A percentile compares a stretch with the other conserved stretches of the same genome.
Conservation (phyloP, 2,329 filamentous ascomycete species). For the Zymoseptoria pseudotritici region DNA sequence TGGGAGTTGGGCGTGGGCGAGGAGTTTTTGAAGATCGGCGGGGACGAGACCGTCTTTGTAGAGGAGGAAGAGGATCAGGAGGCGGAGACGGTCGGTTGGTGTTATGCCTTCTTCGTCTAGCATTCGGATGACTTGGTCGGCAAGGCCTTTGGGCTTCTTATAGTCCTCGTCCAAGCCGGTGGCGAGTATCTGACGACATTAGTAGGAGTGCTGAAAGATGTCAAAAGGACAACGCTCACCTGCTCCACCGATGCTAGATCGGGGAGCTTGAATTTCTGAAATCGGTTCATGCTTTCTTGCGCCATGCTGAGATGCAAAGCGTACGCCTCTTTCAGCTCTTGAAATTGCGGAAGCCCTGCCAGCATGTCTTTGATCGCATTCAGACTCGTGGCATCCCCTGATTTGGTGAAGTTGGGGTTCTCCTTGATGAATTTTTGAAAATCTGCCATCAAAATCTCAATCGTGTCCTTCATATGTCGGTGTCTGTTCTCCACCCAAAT, state of each 20-base stretch:
- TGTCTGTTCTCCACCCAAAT: slow-evolving; percentile 95
- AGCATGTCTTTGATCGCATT: slow-evolving; percentile 97
- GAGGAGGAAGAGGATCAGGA: slow-evolving; percentile 78
- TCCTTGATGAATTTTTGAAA: slow-evolving; percentile 87
- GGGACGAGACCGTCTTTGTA: slow-evolving; percentile 78
- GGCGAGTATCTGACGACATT: slow-evolving; percentile 56
- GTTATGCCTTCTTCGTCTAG: slow-evolving; percentile 74
- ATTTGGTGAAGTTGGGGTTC: slow-evolving; percentile 85
- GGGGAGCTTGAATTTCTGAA: slow-evolving; percentile 73
- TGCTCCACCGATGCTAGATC: slow-evolving; percentile 88
- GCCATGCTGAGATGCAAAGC: slow-evolving; percentile 94
- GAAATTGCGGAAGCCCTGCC: slow-evolving; percentile 86
- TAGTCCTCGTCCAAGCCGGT: slow-evolving; percentile 91
- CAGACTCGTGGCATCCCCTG: slow-evolving; percentile 62
- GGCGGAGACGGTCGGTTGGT: slow-evolving; percentile 67
- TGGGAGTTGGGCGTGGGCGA: slow-evolving; percentile 74
- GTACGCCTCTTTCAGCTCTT: slow-evolving; percentile 91
- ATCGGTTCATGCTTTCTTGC: slow-evolving; percentile 91
- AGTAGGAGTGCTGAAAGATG: background rate
- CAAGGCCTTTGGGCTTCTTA: slow-evolving; percentile 80
- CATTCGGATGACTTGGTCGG: slow-evolving; percentile 78
- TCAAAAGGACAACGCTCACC: slow-evolving; percentile 29
- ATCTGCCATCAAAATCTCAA: slow-evolving; percentile 84
- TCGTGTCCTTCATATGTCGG: slow-evolving; percentile 95
- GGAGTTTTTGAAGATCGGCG: slow-evolving; percentile 75